These are phyloP conservation scores for Trichoderma endophyticum DNA, from an alignment of 2,329 filamentous ascomycete species.

Conservation along the genomic window DNA sequence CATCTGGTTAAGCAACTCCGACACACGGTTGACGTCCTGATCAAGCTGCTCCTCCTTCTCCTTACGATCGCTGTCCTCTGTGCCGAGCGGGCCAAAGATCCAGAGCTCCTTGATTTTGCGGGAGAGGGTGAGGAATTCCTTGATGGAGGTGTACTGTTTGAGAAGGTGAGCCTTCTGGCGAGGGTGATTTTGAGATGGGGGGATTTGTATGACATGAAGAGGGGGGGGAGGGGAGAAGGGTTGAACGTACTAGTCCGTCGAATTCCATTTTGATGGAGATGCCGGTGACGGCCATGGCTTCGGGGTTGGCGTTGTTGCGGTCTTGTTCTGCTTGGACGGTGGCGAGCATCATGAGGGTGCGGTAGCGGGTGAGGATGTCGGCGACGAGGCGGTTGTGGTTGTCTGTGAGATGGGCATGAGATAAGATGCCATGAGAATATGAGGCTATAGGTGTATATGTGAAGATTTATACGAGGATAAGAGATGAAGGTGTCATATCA, in stretches of 20 bases:
- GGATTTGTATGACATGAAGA: neutral
- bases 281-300: constrained; percentile 41
- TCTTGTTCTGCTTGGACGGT: constrained; percentile 42
- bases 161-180: neutral
- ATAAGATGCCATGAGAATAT: neutral
- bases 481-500: neutral
- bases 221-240: neutral
- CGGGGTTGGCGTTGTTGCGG: constrained; percentile 38
- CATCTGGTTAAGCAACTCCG: constrained; percentile 34
- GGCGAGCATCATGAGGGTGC: constrained; percentile 42
- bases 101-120: constrained; percentile 46
- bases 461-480: neutral
- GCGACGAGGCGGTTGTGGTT: constrained; percentile 45
- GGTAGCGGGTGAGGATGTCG: constrained; percentile 43
- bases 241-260: constrained; percentile 37
- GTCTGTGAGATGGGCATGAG: constrained; percentile 29
- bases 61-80: constrained; percentile 35
- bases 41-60: constrained; percentile 38
- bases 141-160: constrained; percentile 43
- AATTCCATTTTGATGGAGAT: constrained; percentile 47
- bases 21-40: constrained; percentile 35
- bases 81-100: constrained; percentile 43
- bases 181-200: neutral
- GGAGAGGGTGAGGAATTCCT: constrained; percentile 43
- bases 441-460: neutral